Evolutionary conservation across 495 filamentous ascomycete genomes (phyloP), one percentile per base, ranked within the genome.

Genomic region (Hyaloscypha hepaticicola): DNA sequence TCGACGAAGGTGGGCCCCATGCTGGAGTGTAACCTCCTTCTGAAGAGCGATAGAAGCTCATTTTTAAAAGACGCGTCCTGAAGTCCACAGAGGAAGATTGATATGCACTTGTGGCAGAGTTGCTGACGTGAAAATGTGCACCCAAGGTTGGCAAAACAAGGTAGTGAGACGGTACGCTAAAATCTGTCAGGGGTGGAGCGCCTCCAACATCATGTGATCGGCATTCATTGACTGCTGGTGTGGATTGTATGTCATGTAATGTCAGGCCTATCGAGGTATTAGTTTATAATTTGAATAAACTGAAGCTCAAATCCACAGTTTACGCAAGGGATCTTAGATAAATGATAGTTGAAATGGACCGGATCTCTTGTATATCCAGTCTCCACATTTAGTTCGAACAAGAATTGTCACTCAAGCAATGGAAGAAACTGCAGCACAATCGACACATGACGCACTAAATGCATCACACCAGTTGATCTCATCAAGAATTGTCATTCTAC

Each of bases 21-120:
- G 19, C 27, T 19, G 59, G 59, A 16, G 25, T 34, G 29, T 52
- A 61, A 0, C n/a, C n/a, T n/a, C 41, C 28, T 2, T 52, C 33
- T 22, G 59, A 61, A 52, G 59, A n/a, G 28, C 49, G 27, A 38
- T 61, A 61, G 19, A 61, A 61, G 27, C 41, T 24, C 59, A 61
- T 61, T 33, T 6, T 45, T 16, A 45, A 45, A 4, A 45, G 1
- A 45, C 9, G 6, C 3, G 38, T 16, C 7, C 16, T 45, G 12
- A 45, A 4, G 11, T 45, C 16, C 19, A 14, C 14, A 16, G 38
- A 16, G 38, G 3, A 16, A 45, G 14, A 45, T 45, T 16, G 38
- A 45, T 19, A 45, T 45, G 9, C 4, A 16, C 16, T 16, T 9
- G 12, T 45, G 38, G 38, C 12, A 45, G 38, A 1, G 11, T 16